phyloP scores from a whole-genome alignment of 257 asterid species.

The Plantago ovata region DNA sequence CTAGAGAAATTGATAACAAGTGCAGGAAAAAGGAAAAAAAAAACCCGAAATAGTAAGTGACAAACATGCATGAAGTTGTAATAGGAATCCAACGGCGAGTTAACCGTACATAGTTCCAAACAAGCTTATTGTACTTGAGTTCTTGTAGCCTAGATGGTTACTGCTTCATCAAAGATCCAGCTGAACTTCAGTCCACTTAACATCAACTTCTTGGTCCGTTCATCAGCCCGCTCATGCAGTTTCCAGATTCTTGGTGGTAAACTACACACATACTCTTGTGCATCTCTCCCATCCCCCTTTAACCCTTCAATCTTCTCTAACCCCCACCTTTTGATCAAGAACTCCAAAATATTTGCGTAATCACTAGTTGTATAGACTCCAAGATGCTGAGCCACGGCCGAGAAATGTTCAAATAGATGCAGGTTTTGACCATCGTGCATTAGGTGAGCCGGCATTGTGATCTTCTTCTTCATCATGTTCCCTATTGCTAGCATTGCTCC shows the following conservation, averaged over 20 bases:
- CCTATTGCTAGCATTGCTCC: slow-evolving; percentile 30
- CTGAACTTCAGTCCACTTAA: not conserved
- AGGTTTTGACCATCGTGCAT: slow-evolving; percentile 32
- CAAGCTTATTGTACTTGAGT: no score
- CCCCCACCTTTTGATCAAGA: slow-evolving; percentile 30
- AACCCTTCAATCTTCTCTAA: slow-evolving; percentile 27
- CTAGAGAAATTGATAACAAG: no score
- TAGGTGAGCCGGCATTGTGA: slow-evolving; percentile 33
- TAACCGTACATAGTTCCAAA: no score
- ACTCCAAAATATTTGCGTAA: slow-evolving; percentile 29
- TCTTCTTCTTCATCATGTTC: slow-evolving; percentile 34
- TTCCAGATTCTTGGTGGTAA: slow-evolving; percentile 20
- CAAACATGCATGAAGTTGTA: no score
- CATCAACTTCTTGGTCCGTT: slow-evolving; percentile 18
- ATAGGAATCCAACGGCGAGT: no score
- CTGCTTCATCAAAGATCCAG: no score
- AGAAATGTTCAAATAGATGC: slow-evolving; percentile 23
- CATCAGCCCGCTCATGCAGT: slow-evolving; percentile 18
- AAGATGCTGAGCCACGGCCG: slow-evolving; percentile 12
- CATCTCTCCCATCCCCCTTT: slow-evolving; percentile 18
- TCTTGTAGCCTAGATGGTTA: no score
- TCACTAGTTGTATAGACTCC: slow-evolving; percentile 27
- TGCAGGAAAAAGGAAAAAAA: no score
- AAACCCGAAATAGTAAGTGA: no score
- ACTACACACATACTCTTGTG: slow-evolving; percentile 35